These are phyloP conservation scores for Chernovozyma aurita DNA, from an alignment of 1,139 yeast genomes.

Conservation along the genomic window DNA sequence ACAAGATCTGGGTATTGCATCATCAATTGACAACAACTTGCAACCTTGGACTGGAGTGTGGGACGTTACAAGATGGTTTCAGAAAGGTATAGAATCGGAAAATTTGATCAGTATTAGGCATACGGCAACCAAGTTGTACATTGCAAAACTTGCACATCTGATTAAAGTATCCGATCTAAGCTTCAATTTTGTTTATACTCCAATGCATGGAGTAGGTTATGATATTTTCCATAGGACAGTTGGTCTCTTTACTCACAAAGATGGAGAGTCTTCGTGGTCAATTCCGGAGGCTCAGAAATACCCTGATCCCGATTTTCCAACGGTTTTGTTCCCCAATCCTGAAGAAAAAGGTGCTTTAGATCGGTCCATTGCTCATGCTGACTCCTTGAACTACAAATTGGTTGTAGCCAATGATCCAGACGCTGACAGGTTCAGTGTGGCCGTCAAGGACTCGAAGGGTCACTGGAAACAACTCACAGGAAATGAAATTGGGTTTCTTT, in stretches of 20 bases:
- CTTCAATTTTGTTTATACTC: conserved; percentile 71
- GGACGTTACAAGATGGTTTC: conserved; percentile 40
- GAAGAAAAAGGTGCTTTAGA: conserved; percentile 91
- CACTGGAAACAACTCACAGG: conserved; percentile 83
- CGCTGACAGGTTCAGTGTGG: conserved; percentile 87
- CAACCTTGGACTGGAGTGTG: conserved; percentile 55
- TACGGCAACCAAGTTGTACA: conserved; percentile 32
- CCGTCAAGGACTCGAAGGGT: conserved; percentile 45
- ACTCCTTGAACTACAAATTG: conserved; percentile 38
- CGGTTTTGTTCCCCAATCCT: conserved; percentile 90
- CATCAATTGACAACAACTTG: conserved; percentile 54
- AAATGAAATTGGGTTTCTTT: conserved; percentile 82
- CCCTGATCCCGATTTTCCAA: conserved; percentile 84
- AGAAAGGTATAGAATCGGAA: conserved; percentile 15
- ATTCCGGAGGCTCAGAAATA: conserved; percentile 26
- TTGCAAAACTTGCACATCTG: conserved; percentile 26
- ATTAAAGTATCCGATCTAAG: conserved; percentile 16
- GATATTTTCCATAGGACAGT: conserved; percentile 29
- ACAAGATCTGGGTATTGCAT: conserved; percentile 71
- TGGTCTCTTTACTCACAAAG: conserved; percentile 11
- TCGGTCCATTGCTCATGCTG: conserved; percentile 58
- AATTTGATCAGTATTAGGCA: conserved; percentile 24
- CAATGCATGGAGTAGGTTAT: conserved; percentile 92
- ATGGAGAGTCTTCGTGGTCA: conserved; percentile 13
- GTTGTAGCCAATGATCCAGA: conserved; percentile 94